A percentile compares a stretch with the other conserved stretches of the same genome.
Evolutionary conservation across 2,329 filamentous ascomycete species (phyloP).

Genomic region (Lasiodiplodia citricola): DNA sequence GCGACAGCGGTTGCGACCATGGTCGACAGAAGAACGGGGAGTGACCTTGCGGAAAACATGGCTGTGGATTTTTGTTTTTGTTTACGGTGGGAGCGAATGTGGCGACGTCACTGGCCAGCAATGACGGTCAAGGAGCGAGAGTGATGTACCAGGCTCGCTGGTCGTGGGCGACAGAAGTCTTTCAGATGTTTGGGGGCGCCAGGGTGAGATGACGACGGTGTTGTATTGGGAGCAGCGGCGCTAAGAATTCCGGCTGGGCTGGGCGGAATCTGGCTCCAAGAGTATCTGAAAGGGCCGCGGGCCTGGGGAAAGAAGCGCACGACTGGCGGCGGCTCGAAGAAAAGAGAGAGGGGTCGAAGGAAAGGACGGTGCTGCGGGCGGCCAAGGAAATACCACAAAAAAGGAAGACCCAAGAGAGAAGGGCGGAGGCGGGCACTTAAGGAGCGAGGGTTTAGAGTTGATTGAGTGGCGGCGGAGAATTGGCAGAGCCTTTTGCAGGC

Average conservation of each 20-base stretch:
- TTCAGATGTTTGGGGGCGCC: not conserved
- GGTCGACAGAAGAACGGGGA: not conserved
- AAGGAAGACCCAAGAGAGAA: not conserved
- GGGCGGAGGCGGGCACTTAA: constrained; percentile 14
- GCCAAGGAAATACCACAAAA: constrained; percentile 6
- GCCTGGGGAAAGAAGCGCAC: constrained; percentile 13
- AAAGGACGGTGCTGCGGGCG: constrained; percentile 6
- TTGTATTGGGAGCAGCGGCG: not conserved
- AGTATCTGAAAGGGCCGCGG: constrained; percentile 9
- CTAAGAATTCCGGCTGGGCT: constrained; percentile 7
- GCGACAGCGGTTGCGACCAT: constrained; percentile 15
- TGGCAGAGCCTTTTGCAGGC: not conserved
- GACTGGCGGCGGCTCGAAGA: constrained; percentile 12
- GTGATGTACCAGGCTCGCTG: constrained; percentile 17
- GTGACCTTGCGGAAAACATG: constrained; percentile 10
- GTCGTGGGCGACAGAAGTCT: not conserved
- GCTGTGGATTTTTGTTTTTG: constrained; percentile 7
- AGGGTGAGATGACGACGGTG: not conserved
- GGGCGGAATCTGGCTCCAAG: constrained; percentile 12
- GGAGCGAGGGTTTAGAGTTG: constrained; percentile 20
- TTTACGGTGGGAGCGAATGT: constrained; percentile 18
- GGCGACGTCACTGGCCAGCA: constrained; percentile 22
- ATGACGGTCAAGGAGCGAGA: constrained; percentile 19
- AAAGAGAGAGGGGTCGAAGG: not conserved
- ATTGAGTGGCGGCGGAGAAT: constrained; percentile 23